Evolutionary conservation across 305 asterid genomes (phyloP), one percentile per base, ranked within the genome.

Genomic region (Ruellia speciosa): DNA sequence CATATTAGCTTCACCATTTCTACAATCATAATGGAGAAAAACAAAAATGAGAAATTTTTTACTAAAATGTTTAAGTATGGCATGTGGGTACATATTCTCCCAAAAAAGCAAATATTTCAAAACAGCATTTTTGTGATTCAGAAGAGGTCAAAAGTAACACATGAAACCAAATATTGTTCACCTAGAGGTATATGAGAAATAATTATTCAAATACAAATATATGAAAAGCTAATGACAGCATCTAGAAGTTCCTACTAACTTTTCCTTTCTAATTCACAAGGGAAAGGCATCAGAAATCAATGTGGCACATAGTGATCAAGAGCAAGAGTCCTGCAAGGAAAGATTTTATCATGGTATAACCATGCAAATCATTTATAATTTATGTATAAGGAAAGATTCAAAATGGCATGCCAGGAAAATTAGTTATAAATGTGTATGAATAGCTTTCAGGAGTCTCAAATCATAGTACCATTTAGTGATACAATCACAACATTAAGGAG

Each of bases 401-500:
- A n/a, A n/a, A n/a, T n/a, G n/a, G n/a, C n/a, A n/a, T n/a, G n/a
- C n/a, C n/a, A n/a, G n/a, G n/a, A n/a, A n/a, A n/a, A n/a, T n/a
- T n/a, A n/a, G n/a, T n/a, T n/a, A n/a, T n/a, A n/a, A n/a, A n/a
- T n/a, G n/a, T n/a, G n/a, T n/a, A n/a, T n/a, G n/a, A n/a, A n/a
- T n/a, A n/a, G n/a, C n/a, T n/a, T n/a, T n/a, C n/a, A n/a, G n/a
- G n/a, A n/a, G n/a, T n/a, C n/a, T 24, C 31, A 24, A 37, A 37
- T 37, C 41, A 37, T 37, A 10, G 12, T 37, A 37, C 41, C 41
- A 37, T 1, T 37, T 7, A 2, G 12, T 37, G 12, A 3, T 11
- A 46, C 55, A 58, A 62, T 53, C n/a, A 41, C 28, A 63, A 65
- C 54, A 62, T 35, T 9, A 66, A 65, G 79, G 76, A 76, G 77